phyloP scores from a whole-genome alignment of 2,329 filamentous ascomycete genomes.

The Colletotrichum coccodes region DNA sequence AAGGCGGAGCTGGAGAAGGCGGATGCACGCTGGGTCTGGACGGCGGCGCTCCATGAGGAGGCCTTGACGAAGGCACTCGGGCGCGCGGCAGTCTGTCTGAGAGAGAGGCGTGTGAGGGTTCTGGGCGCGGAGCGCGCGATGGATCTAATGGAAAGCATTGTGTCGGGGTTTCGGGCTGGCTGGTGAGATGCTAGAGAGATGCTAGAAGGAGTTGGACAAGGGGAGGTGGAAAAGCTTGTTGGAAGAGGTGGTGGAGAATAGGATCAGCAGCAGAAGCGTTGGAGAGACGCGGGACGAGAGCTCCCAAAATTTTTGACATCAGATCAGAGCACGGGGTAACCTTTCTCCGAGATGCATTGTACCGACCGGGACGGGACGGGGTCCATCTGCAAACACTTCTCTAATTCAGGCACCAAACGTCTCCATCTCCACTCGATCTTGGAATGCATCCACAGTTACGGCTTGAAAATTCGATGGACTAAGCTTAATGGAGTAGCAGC shows the following conservation, averaged over 20 bases:
- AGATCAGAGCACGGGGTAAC: slow-evolving; percentile 15
- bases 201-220: background rate
- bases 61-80: slow-evolving; percentile 60
- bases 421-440: slow-evolving; percentile 11
- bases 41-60: slow-evolving; percentile 46
- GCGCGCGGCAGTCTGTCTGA: slow-evolving; percentile 61
- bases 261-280: slow-evolving; percentile 6
- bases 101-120: slow-evolving; percentile 66
- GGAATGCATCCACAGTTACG: slow-evolving; percentile 4
- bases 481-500: slow-evolving; percentile 9
- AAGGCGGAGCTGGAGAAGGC: slow-evolving; percentile 58
- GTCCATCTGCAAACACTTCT: slow-evolving; percentile 3
- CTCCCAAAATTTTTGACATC: slow-evolving; percentile 31
- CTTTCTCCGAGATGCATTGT: background rate
- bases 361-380: background rate
- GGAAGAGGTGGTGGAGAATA: background rate
- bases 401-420: slow-evolving; percentile 3
- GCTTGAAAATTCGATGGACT: background rate
- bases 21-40: slow-evolving; percentile 52
- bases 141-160: slow-evolving; percentile 77
- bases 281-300: background rate
- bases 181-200: slow-evolving; percentile 7
- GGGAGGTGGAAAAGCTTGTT: background rate
- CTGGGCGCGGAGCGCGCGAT: slow-evolving; percentile 75
- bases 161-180: slow-evolving; percentile 37